phyloP scores from a whole-genome alignment of 2,329 filamentous ascomycete genomes.

The Aureobasidium melanogenum region DNA sequence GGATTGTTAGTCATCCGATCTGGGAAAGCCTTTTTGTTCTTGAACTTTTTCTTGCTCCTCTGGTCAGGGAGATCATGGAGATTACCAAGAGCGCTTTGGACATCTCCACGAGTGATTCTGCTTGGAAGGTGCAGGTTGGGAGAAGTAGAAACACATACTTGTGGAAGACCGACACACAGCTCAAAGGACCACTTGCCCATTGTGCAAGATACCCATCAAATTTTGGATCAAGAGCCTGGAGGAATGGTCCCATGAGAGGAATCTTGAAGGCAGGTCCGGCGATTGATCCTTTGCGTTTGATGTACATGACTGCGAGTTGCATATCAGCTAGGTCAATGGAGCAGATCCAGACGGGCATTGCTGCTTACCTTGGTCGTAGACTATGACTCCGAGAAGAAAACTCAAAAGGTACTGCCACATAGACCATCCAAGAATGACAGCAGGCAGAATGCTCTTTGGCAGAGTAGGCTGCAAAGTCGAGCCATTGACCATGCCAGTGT shows the following conservation, averaged over 20 bases:
- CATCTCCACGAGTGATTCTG: too few relatives aligned
- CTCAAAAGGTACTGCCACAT: not conserved
- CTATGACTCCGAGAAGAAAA: not conserved
- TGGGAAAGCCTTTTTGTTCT: too few relatives aligned
- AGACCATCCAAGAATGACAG: not conserved
- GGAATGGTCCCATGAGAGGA: slow-evolving; percentile 69
- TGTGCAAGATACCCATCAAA: slow-evolving; percentile 81
- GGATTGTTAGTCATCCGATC: not conserved
- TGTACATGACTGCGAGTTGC: not conserved
- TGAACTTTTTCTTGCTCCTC: too few relatives aligned
- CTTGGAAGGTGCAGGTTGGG: too few relatives aligned
- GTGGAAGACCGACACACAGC: slow-evolving; percentile 93
- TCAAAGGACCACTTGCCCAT: slow-evolving; percentile 78
- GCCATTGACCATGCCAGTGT: too few relatives aligned
- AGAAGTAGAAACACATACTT: slow-evolving; percentile 51
- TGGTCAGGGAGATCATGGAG: too few relatives aligned
- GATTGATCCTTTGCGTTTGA: slow-evolving; percentile 32
- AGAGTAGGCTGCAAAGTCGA: too few relatives aligned
- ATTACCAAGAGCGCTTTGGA: too few relatives aligned
- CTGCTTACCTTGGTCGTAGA: not conserved
- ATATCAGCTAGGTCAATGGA: too few relatives aligned
- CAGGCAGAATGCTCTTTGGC: not conserved
- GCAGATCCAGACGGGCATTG: not conserved
- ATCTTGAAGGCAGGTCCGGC: slow-evolving; percentile 38
- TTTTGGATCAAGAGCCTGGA: slow-evolving; percentile 74